phyloP scores from a whole-genome alignment of 495 filamentous ascomycete genomes.

The Neurospora sp. region DNA sequence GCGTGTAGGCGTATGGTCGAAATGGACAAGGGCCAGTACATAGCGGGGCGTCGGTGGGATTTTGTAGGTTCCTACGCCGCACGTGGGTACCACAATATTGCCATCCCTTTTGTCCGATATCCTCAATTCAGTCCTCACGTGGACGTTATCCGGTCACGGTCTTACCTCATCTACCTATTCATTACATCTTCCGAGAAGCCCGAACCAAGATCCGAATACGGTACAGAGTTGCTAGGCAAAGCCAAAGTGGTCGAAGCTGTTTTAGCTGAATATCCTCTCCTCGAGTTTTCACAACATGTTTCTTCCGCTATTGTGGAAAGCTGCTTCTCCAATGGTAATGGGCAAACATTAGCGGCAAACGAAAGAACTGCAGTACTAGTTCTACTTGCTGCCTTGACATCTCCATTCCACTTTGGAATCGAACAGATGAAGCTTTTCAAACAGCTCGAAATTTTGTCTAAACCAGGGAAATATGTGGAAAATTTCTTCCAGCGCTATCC shows the following conservation, averaged over 20 bases:
- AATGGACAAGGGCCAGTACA: no score
- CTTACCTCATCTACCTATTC: no score
- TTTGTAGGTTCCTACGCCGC: background rate
- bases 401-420: no score
- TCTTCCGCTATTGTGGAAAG: background rate
- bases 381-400: background rate
- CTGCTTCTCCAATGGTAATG: no score
- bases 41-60: no score
- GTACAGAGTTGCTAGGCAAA: no score
- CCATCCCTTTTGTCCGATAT: background rate
- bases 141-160: background rate
- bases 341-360: no score
- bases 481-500: background rate
- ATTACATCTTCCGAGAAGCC: no score
- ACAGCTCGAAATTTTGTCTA: no score
- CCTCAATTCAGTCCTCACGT: background rate
- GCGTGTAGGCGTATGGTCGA: background rate
- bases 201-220: no score
- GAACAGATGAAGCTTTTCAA: background rate
- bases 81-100: rapidly evolving
- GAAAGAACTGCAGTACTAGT: background rate
- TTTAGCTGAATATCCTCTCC: background rate
- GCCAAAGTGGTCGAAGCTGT: background rate
- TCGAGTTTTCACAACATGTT: background rate
- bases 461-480: background rate